Conservation (phyloP, 768 basidiomycete species). For the Termitomyces sp. region DNA sequence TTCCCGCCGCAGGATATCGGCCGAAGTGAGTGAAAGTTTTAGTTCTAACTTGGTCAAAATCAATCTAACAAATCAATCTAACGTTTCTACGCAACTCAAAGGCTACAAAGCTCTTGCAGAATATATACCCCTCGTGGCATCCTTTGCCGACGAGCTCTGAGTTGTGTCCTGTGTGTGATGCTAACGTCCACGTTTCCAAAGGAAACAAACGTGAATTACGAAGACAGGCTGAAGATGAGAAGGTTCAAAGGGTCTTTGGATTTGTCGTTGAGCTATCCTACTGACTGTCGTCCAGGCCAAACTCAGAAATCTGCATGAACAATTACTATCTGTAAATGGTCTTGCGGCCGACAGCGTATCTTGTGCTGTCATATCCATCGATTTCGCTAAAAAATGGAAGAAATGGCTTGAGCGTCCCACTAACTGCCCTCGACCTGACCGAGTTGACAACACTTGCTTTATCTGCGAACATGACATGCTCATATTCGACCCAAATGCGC, state of each 20-base stretch:
- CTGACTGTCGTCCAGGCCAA: constrained; percentile 40
- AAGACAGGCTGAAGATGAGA: constrained; percentile 72
- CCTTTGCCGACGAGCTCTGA: constrained; percentile 46
- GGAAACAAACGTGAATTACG: constrained; percentile 60
- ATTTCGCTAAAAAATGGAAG: constrained; percentile 65
- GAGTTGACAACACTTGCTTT: constrained; percentile 55
- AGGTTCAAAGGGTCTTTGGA: constrained; percentile 37
- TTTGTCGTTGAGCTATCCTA: neutral
- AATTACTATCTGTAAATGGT: constrained; percentile 39
- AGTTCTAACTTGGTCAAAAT: neutral
- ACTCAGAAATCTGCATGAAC: constrained; percentile 59
- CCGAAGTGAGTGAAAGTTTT: constrained; percentile 35
- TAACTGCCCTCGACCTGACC: constrained; percentile 51
- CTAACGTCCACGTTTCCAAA: constrained; percentile 44
- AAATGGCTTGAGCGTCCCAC: constrained; percentile 61
- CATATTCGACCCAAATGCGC: constrained; percentile 58
- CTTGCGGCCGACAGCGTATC: constrained; percentile 41
- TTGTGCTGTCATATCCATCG: constrained; percentile 54
- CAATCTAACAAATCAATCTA: constrained; percentile 9
- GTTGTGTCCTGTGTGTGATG: constrained; percentile 61
- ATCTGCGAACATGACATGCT: constrained; percentile 66
- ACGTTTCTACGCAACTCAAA: constrained; percentile 23
- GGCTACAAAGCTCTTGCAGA: constrained; percentile 52
- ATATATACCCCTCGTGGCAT: constrained; percentile 61
- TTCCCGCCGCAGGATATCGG: constrained; percentile 58